A percentile compares a stretch with the other conserved stretches of the same genome.
Evolutionary conservation across 768 basidiomycete species (phyloP).

Genomic region (Boletellus emodensis): DNA sequence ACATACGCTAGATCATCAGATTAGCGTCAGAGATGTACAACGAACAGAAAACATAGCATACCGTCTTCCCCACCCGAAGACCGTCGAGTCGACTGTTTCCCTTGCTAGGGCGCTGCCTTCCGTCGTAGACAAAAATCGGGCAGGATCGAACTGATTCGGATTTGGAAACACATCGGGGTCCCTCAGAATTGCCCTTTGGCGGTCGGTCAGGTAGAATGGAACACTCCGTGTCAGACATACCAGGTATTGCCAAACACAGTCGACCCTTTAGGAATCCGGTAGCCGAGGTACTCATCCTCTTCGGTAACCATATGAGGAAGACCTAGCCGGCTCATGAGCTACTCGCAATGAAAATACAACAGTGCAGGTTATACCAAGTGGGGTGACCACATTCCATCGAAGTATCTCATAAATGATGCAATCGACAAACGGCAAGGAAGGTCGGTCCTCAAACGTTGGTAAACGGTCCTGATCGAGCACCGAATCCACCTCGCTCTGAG

Average conservation of each 20-base stretch:
- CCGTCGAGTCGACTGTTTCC: too few relatives aligned
- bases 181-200: too few relatives aligned
- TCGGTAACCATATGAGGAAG: slow-evolving; percentile 34
- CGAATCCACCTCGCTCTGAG: slow-evolving; percentile 10
- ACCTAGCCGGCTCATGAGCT: slow-evolving; percentile 15
- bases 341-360: background rate
- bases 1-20: too few relatives aligned
- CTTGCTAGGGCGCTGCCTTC: too few relatives aligned
- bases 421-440: slow-evolving; percentile 13
- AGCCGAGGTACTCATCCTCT: slow-evolving; percentile 25
- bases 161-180: too few relatives aligned
- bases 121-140: too few relatives aligned
- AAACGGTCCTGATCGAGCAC: slow-evolving; percentile 8
- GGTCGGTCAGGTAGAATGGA: background rate
- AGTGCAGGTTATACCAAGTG: slow-evolving; percentile 4
- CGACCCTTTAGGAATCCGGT: slow-evolving; percentile 39
- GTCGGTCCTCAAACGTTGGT: slow-evolving; percentile 14
- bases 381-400: slow-evolving; percentile 11
- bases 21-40: too few relatives aligned
- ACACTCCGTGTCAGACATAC: slow-evolving; percentile 11
- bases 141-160: too few relatives aligned
- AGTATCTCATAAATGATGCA: slow-evolving; percentile 10
- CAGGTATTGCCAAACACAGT: slow-evolving; percentile 41
- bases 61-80: too few relatives aligned
- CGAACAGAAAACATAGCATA: too few relatives aligned